Evolutionary conservation across 306 rosid genomes (phyloP).

Genomic region (Sechiopsis laciniata): DNA sequence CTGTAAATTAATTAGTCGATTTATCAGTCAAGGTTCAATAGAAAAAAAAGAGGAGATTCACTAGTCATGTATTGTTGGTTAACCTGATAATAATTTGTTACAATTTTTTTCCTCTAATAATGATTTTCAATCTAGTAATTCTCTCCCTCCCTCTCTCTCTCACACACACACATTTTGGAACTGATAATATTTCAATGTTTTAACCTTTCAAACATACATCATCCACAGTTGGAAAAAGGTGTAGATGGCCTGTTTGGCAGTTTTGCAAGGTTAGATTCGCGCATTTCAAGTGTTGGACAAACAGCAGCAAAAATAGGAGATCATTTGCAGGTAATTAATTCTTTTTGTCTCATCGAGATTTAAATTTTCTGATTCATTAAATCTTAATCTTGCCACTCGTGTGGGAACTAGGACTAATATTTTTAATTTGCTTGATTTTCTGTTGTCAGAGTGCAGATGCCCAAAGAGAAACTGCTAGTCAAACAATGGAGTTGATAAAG

Average conservation of each 20-base stretch:
- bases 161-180: slow-evolving; percentile 8
- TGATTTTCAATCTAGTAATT: background rate
- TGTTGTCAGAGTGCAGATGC: slow-evolving; percentile 93
- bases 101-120: background rate
- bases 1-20: background rate
- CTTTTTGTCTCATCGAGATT: slow-evolving; percentile 19
- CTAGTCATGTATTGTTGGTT: background rate
- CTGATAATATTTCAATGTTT: slow-evolving; percentile 14
- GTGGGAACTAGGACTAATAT: slow-evolving; percentile 3
- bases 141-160: background rate
- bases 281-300: slow-evolving; percentile 99
- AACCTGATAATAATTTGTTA: background rate
- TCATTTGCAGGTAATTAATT: slow-evolving; percentile 79
- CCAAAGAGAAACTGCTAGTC: slow-evolving; percentile 98
- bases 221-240: slow-evolving; percentile 88
- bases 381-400: background rate
- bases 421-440: slow-evolving; percentile 26
- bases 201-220: slow-evolving; percentile 13
- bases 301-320: slow-evolving; percentile 99
- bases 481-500: slow-evolving; percentile 92
- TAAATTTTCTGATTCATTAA: background rate
- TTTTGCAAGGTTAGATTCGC: slow-evolving; percentile 95
- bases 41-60: background rate
- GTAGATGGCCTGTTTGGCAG: slow-evolving; percentile 96
- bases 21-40: background rate